phyloP scores from a whole-genome alignment of 2,329 filamentous ascomycete genomes.

The Aspergillus puulaauensis region DNA sequence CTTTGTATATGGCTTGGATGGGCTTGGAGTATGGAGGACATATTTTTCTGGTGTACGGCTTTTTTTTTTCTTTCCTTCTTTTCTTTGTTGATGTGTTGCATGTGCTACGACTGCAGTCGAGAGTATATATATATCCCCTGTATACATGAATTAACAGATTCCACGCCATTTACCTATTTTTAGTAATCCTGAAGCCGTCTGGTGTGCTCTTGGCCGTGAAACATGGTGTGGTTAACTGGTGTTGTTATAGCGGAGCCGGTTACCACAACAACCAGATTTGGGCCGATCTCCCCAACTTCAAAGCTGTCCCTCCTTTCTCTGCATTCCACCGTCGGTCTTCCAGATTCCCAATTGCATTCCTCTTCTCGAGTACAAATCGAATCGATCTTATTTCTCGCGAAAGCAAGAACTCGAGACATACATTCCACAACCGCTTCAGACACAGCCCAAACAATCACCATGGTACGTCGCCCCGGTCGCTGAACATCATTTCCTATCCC shows the following conservation, averaged over 20 bases:
- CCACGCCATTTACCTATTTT: not conserved
- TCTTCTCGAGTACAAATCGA: not conserved
- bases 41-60: not conserved
- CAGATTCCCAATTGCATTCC: not conserved
- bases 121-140: not conserved
- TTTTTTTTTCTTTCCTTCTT: too few species aligned
- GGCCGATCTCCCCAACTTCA: constrained; percentile 7
- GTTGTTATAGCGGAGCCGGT: constrained; percentile 8
- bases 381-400: constrained; percentile 1
- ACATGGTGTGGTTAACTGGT: not conserved
- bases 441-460: constrained; percentile 3
- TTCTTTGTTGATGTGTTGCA: not conserved
- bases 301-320: constrained; percentile 5
- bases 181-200: not conserved
- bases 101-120: not conserved
- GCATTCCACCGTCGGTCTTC: constrained; percentile 2
- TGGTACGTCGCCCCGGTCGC: constrained; percentile 13
- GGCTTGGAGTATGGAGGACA: not conserved
- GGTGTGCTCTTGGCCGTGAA: not conserved
- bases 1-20: constrained; percentile 9
- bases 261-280: constrained; percentile 23
- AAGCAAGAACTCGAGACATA: not conserved
- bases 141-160: not conserved
- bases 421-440: constrained; percentile 9
- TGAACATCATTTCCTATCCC: not conserved